Evolutionary conservation across 75 land plant genomes (phyloP), one percentile per base, ranked within the genome.

Genomic region (Selaginella tamariscina): DNA sequence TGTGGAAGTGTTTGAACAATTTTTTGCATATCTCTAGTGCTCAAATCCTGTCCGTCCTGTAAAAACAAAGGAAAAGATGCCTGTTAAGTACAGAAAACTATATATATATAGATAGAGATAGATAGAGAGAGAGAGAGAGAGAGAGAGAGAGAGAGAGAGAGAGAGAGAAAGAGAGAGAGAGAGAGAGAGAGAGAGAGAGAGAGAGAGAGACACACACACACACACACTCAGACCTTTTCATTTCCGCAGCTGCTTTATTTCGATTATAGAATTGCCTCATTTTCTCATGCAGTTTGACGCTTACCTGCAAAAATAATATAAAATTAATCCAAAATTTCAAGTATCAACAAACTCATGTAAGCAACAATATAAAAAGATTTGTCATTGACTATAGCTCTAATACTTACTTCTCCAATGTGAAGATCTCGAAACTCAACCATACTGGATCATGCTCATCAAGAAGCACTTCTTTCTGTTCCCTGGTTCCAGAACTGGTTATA

Each of bases 371-470:
- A n/a, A n/a, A n/a, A n/a, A n/a, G n/a, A n/a, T n/a, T n/a, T n/a
- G n/a, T n/a, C n/a, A n/a, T n/a, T n/a, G n/a, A n/a, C n/a, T n/a
- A n/a, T n/a, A n/a, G n/a, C n/a, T n/a, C n/a, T n/a, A 69, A 30
- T 59, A 66, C 89, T 71, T 72, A 91, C 99, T 79, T 88, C 99
- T 30, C 86, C 99, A 75, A 95, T 88, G 72, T 88, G 93, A 28
- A 84, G 76, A 81, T 95, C 89, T 0, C 97, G 85, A 54, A 95
- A 82, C 78, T 95, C 99, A 74, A 86, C 71, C 97, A 95, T 56
- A 95, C 60, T n/a, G 97, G 92, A 73, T 95, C 99, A 78, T 95
- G 99, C 62, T 95, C 99, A 57, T 91, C 97, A 74, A 95, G 79
- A 76, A 95, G 84, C 54, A 87, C 89, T 55, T 95, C 99, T 70